Conservation (phyloP, 352 stramenopile species). For the Phytophthora tentaculata region DNA sequence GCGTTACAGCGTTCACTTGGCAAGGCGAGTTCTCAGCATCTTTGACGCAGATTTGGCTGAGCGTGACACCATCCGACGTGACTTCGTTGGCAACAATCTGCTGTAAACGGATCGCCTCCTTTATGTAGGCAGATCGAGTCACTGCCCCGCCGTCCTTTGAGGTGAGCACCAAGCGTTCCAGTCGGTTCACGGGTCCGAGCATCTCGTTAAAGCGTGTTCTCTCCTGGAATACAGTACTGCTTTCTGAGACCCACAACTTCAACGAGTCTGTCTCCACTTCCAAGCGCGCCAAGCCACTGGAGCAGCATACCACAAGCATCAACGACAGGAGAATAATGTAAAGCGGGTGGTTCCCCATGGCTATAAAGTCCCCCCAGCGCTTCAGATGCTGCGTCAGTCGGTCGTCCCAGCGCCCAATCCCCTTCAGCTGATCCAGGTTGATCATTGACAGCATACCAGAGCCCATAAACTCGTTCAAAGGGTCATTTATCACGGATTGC, state of each 20-base stretch:
- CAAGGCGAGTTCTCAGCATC: slow-evolving; percentile 54
- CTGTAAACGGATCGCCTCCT: slow-evolving; percentile 65
- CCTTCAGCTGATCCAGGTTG: slow-evolving; percentile 35
- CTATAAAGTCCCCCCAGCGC: slow-evolving; percentile 55
- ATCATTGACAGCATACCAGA: slow-evolving; percentile 24
- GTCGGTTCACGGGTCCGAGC: slow-evolving; percentile 63
- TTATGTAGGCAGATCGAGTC: slow-evolving; percentile 50
- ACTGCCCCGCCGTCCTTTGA: slow-evolving; percentile 64
- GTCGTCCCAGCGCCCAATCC: slow-evolving; percentile 45
- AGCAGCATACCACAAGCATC: slow-evolving; percentile 47
- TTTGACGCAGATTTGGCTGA: slow-evolving; percentile 67
- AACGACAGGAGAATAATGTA: slow-evolving; percentile 54
- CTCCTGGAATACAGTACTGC: slow-evolving; percentile 52
- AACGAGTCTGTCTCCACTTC: slow-evolving; percentile 59
- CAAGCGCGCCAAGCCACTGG: slow-evolving; percentile 45
- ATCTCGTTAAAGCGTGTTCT: slow-evolving; percentile 51
- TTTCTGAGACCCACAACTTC: slow-evolving; percentile 62
- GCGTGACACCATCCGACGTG: slow-evolving; percentile 18
- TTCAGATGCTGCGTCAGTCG: slow-evolving; percentile 44
- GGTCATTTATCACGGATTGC: slow-evolving; percentile 32
- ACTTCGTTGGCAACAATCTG: slow-evolving; percentile 38
- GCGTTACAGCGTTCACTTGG: slow-evolving; percentile 60
- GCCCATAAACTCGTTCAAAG: slow-evolving; percentile 15
- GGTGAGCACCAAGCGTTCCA: slow-evolving; percentile 60
- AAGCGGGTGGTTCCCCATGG: slow-evolving; percentile 48